These are phyloP conservation scores for Coprinellus aureogranulatus DNA, from an alignment of 768 basidiomycete genomes.

Conservation along the genomic window DNA sequence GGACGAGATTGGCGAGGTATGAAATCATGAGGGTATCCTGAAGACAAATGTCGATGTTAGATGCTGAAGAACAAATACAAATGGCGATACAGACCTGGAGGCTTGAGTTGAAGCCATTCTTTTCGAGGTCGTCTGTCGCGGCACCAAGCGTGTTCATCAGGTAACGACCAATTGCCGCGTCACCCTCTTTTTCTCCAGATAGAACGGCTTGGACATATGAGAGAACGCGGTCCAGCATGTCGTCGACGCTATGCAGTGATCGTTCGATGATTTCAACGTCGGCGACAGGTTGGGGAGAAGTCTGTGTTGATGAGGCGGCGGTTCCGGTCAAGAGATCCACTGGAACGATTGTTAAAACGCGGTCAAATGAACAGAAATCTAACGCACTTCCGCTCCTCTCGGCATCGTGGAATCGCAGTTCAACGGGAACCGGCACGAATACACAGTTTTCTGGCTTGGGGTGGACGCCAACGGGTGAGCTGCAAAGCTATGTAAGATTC, in stretches of 20 bases:
- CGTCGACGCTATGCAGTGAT: conserved; percentile 66
- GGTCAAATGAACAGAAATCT: background rate
- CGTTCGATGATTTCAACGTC: conserved; percentile 76
- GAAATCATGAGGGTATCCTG: conserved; percentile 93
- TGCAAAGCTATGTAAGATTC: conserved; percentile 30
- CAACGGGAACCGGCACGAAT: conserved; percentile 89
- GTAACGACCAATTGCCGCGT: conserved; percentile 85
- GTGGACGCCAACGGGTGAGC: conserved; percentile 83
- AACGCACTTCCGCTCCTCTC: conserved; percentile 82
- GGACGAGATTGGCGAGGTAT: conserved; percentile 89
- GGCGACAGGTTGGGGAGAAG: conserved; percentile 52
- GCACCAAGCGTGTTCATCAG: conserved; percentile 83
- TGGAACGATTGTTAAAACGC: conserved; percentile 31
- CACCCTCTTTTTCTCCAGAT: conserved; percentile 72
- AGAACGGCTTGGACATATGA: conserved; percentile 80
- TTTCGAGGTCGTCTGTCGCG: conserved; percentile 68
- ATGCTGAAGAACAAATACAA: conserved; percentile 15
- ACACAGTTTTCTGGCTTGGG: conserved; percentile 94
- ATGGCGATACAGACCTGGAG: conserved; percentile 54
- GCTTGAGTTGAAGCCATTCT: conserved; percentile 70
- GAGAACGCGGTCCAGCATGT: conserved; percentile 83
- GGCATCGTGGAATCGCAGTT: conserved; percentile 75
- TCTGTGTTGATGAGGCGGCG: conserved; percentile 42
- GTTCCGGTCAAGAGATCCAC: conserved; percentile 73
- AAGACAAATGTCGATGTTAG: conserved; percentile 14